A percentile compares a stretch with the other conserved stretches of the same genome.
phyloP scores from a whole-genome alignment of 345 rosid genomes.

The Acer yangbiense region DNA sequence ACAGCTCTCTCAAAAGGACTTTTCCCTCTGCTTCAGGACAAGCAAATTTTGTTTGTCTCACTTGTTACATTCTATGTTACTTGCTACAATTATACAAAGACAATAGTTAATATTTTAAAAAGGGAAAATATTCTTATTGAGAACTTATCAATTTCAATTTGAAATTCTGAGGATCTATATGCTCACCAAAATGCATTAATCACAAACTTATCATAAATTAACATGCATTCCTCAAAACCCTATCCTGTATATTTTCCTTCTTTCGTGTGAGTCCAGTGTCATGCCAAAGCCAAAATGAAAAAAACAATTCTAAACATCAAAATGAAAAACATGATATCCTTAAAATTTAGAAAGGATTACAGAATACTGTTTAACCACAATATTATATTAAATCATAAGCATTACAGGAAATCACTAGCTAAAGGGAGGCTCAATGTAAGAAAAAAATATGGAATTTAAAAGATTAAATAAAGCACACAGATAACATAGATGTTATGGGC shows the following conservation, averaged over 20 bases:
- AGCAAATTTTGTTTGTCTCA: neutral
- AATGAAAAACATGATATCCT: neutral
- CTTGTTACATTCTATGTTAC: neutral
- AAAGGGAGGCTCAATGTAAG: neutral
- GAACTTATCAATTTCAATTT: neutral
- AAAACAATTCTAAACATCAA: neutral
- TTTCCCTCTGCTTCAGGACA: too few species aligned
- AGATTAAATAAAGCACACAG: neutral
- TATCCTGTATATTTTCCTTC: neutral
- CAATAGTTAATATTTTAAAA: neutral
- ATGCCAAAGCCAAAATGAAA: neutral
- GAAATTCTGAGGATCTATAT: neutral
- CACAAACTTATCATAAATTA: neutral
- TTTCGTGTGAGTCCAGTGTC: neutral
- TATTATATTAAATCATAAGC: neutral
- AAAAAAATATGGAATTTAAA: neutral
- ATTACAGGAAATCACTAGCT: neutral
- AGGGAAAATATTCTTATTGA: neutral
- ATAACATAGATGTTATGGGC: conserved; percentile 1
- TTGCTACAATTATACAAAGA: neutral
- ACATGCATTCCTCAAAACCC: neutral
- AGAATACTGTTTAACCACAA: neutral
- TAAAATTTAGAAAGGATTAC: neutral
- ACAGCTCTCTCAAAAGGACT: too few species aligned
- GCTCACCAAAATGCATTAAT: neutral